phyloP scores from a whole-genome alignment of 192 early-diverging fungal genomes.

The Linnemannia hyalina region DNA sequence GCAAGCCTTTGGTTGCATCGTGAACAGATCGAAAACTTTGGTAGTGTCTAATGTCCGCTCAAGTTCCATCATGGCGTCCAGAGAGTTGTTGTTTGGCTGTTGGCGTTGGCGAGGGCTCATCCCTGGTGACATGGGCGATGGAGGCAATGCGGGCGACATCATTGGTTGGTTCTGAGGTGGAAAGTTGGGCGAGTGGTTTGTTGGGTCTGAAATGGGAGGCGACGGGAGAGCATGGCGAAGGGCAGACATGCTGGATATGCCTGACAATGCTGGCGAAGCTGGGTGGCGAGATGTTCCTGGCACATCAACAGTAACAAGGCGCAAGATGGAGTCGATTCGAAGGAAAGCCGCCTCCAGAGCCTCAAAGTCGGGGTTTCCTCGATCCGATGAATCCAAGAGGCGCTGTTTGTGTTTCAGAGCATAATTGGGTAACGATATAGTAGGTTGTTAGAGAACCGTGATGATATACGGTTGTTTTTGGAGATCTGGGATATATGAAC shows the following conservation, averaged over 20 bases:
- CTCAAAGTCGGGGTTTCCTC: conserved; percentile 58
- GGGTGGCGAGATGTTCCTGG: conserved; percentile 54
- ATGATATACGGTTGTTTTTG: background rate
- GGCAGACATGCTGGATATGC: conserved; percentile 48
- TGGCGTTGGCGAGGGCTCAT: conserved; percentile 29
- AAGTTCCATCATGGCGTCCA: conserved; percentile 42
- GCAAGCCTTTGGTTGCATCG: conserved; percentile 58
- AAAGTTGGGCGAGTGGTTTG: conserved; percentile 31
- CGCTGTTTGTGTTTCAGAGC: conserved; percentile 40
- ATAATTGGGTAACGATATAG: background rate
- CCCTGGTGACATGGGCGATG: conserved; percentile 45
- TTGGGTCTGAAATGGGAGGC: conserved; percentile 35
- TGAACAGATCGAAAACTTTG: conserved; percentile 62
- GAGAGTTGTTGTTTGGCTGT: background rate
- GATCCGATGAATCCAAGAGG: conserved; percentile 59
- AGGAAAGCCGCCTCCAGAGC: conserved; percentile 55
- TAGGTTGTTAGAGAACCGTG: background rate
- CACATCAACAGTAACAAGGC: conserved; percentile 48
- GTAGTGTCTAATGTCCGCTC: conserved; percentile 58
- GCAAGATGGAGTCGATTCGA: conserved; percentile 61
- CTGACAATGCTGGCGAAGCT: conserved; percentile 50
- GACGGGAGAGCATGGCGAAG: conserved; percentile 42
- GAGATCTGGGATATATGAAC: background rate
- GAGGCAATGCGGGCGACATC: conserved; percentile 33
- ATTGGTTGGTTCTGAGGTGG: conserved; percentile 18